Conservation (phyloP, 305 asterid species). For the Stenogyne calaminthoides region DNA sequence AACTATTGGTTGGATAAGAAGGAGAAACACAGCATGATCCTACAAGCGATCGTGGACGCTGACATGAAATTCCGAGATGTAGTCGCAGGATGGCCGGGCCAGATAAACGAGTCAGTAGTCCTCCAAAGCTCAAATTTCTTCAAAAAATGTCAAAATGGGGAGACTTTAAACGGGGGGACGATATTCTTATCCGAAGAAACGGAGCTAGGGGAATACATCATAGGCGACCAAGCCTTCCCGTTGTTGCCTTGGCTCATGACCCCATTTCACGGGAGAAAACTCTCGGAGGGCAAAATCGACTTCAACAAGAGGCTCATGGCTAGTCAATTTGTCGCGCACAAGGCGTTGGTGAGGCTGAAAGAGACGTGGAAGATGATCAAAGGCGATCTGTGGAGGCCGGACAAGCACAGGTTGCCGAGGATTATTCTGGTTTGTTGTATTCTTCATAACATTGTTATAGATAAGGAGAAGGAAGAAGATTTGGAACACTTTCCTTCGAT, state of each 20-base stretch:
- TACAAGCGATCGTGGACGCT: slow-evolving; percentile 72
- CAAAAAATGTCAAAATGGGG: slow-evolving; percentile 47
- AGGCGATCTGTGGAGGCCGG: slow-evolving; percentile 91
- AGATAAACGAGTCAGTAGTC: slow-evolving; percentile 48
- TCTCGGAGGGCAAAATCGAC: slow-evolving; percentile 42
- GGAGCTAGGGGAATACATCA: slow-evolving; percentile 59
- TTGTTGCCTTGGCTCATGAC: slow-evolving; percentile 80
- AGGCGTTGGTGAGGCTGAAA: slow-evolving; percentile 69
- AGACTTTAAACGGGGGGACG: slow-evolving; percentile 47
- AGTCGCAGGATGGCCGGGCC: slow-evolving; percentile 76
- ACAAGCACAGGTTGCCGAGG: slow-evolving; percentile 78
- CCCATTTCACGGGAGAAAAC: slow-evolving; percentile 60
- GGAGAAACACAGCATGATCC: slow-evolving; percentile 77
- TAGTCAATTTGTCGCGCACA: slow-evolving; percentile 54
- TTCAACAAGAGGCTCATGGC: slow-evolving; percentile 56
- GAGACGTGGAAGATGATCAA: slow-evolving; percentile 76
- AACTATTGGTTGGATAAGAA: slow-evolving; percentile 61
- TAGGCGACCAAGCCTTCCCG: slow-evolving; percentile 71
- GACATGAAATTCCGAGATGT: slow-evolving; percentile 63
- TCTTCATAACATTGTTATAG: slow-evolving; percentile 81
- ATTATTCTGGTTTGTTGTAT: slow-evolving; percentile 78
- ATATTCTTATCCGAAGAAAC: slow-evolving; percentile 31
- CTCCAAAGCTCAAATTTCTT: slow-evolving; percentile 58
- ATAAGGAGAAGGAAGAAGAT: slow-evolving; percentile 59
- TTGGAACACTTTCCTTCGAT: slow-evolving; percentile 31